Evolutionary conservation across 164 flowering plant species (phyloP).

Genomic region (Dillenia turbinata): DNA sequence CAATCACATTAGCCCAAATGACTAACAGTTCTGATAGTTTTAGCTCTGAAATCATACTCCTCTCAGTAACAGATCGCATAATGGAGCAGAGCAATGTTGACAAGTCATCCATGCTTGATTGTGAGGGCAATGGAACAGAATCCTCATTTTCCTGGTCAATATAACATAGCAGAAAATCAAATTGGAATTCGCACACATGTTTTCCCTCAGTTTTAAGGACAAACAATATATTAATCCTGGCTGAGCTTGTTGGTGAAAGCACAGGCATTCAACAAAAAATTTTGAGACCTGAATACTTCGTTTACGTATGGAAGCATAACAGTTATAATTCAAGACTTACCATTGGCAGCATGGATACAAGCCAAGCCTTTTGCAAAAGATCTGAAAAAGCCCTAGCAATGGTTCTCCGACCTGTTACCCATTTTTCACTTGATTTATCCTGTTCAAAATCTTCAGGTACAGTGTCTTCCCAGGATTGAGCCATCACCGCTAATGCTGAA

Average conservation of each 20-base stretch:
- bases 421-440: slow-evolving; percentile 28
- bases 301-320: no score
- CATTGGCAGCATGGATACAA: slow-evolving; percentile 24
- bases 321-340: slow-evolving; percentile 16
- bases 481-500: slow-evolving; percentile 62
- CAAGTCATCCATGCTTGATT: slow-evolving; percentile 56
- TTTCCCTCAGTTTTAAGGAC: no score
- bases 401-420: slow-evolving; percentile 37
- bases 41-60: slow-evolving; percentile 31
- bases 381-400: slow-evolving; percentile 47
- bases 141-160: slow-evolving; percentile 37
- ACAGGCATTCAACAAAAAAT: no score
- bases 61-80: slow-evolving; percentile 36
- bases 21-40: slow-evolving; percentile 47
- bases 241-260: no score
- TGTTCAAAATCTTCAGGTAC: slow-evolving; percentile 43
- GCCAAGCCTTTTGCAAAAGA: slow-evolving; percentile 72
- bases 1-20: slow-evolving; percentile 65
- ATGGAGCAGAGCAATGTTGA: slow-evolving; percentile 54
- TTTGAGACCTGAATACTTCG: no score
- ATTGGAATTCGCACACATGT: no score
- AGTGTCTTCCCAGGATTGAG: slow-evolving; percentile 56
- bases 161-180: neutral
- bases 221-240: no score
- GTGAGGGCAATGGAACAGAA: slow-evolving; percentile 21